Evolutionary conservation across 2,329 filamentous ascomycete species (phyloP), one percentile per base, ranked within the genome.

Genomic region (Aspergillus pseudoviridinutans): DNA sequence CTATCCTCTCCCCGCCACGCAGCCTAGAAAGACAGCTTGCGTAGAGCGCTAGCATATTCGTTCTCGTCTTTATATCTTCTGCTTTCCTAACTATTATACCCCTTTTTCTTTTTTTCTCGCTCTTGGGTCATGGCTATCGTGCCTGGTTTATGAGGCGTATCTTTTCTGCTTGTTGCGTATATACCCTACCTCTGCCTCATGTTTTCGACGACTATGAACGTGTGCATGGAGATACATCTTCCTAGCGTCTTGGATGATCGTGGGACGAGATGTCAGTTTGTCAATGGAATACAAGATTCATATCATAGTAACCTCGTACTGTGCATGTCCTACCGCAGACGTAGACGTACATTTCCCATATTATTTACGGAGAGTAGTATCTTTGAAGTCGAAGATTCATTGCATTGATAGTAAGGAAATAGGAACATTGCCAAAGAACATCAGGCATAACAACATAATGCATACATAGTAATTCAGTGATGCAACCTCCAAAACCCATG

Each of bases 1-100:
- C 67, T 3, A 61, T 72, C n/a, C 62, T 74, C 51, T 65, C 67
- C 5, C 69, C 66, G 25, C 64, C 73, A 5, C 59, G 73, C n/a
- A 72, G 71, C 60, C 58, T 76, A 51, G 74, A 76, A 59, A 68
- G 72, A 51, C 74, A 73, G 52, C 66, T 76, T 54, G 74, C 73
- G 14, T 76, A 64, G 70, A n/a, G 14, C 17, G n/a, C 32, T 29
- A 27, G 27, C 58, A 54, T n/a, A 29, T 22, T 49, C 2, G 14
- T 57, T 28, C n/a, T 47, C 44, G 20, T 24, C 22, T 47, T 14
- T 25, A 46, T 14, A 27, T 59, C 46, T 29, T 29, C 42, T 25
- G 5, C 20, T 41, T 20, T 4, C 4, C 14, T n/a, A 9, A 7
- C 4, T 3, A 47, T 24, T 47, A 47, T 47, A 47, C 44, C 38